Base-by-base conservation (phyloP, 2,329 filamentous ascomycete species). In the Nemania sp. region DNA sequence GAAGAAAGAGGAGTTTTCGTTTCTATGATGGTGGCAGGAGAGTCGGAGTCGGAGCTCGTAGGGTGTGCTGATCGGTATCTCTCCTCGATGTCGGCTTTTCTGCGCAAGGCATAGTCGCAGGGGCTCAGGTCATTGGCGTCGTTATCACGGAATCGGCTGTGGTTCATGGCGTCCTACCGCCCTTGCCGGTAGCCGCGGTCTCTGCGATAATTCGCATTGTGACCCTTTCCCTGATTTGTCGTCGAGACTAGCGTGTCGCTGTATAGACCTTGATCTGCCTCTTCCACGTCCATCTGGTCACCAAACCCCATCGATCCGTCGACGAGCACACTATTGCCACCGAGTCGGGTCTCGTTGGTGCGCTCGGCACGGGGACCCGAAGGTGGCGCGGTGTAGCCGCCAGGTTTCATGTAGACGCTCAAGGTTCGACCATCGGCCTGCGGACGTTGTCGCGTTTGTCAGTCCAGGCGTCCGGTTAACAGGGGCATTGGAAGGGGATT, bases 361-460 rank as follows among this genome's bases (percentile, higher is more conserved):
- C 74, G 66, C 53, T 75, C 54, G 65, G 71, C 61, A 69, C 73
- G 72, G 70, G 76, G 68, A 66, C 68, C 62, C 69, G 67, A 71
- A 20, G 67, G 68, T 25, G 63, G 73, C 64, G 63, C 73, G 65
- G 64, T 35, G 61, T 77, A 60, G 54, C 65, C 78, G 61, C 81
- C 81, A 3, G 83, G 76, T 73, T 90, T 91, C 74, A 86, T 78
- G 73, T 89, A 92, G 40, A 94, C 89, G 72, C 90, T 85, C 56
- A 94, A 82, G 15, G 89, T 76, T 66, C 88, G 83, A 49, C 90
- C 90, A 69, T 94, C 90, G 70, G 90, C 90, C 89, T 87, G 63
- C 21, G 20, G 20, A 35, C 25, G 15, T n/a, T 52, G 17, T 17
- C 13, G 55, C 7, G 9, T 45, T 56, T 13, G 37, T 47, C 21